phyloP scores from a whole-genome alignment of 768 basidiomycete species.

The Termitomyces sp. region DNA sequence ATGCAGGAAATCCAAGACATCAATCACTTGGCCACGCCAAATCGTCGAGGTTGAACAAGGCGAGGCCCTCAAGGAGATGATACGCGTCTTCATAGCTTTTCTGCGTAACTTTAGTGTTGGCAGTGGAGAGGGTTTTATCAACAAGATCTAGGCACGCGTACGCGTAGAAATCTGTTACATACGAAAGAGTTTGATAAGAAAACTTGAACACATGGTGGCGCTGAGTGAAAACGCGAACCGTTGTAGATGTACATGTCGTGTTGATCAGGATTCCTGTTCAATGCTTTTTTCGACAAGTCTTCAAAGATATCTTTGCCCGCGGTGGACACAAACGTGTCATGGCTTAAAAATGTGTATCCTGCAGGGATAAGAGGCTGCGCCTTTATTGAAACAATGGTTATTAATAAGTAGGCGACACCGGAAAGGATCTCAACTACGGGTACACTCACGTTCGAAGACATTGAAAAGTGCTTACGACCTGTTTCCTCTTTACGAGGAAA shows the following conservation, averaged over 20 bases:
- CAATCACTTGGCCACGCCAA: constrained; percentile 28
- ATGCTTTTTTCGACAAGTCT: constrained; percentile 26
- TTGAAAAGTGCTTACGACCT: not conserved
- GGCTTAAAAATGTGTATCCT: constrained; percentile 30
- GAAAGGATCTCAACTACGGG: constrained; percentile 10
- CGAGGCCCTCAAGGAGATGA: constrained; percentile 28
- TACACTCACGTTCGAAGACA: constrained; percentile 9
- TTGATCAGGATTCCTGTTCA: constrained; percentile 28
- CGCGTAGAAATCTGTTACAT: constrained; percentile 27
- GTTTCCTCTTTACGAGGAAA: not conserved
- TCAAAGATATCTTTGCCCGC: constrained; percentile 24
- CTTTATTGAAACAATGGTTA: not conserved
- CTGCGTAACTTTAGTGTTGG: constrained; percentile 28
- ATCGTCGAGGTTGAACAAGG: constrained; percentile 28
- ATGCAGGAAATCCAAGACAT: not conserved
- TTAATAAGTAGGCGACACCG: constrained; percentile 11
- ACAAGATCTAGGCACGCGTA: constrained; percentile 33
- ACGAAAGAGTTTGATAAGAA: not conserved
- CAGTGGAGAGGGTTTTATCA: constrained; percentile 24
- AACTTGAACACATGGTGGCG: not conserved
- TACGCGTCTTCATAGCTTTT: constrained; percentile 32
- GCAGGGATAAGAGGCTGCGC: constrained; percentile 19
- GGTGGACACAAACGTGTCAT: constrained; percentile 24
- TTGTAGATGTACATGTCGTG: constrained; percentile 34
- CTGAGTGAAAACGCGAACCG: constrained; percentile 16